A percentile compares a stretch with the other conserved stretches of the same genome.
phyloP scores from a whole-genome alignment of 164 flowering plant genomes.

The Berberis thunbergii region DNA sequence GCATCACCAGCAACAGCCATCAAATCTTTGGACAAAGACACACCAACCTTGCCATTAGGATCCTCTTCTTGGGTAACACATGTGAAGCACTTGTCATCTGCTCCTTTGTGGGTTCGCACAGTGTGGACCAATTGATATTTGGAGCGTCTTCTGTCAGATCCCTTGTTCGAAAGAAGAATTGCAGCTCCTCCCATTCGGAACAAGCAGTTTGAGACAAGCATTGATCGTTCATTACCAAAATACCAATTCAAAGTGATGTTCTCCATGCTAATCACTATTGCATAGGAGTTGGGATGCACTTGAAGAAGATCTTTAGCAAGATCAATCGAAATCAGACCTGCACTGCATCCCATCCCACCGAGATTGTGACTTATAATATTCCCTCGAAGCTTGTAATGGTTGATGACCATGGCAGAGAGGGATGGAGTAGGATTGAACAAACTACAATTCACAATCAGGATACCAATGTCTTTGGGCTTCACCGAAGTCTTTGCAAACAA shows the following conservation, averaged over 20 bases:
- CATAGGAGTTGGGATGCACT: not conserved
- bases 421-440: conserved; percentile 4
- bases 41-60: not conserved
- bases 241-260: conserved; percentile 7
- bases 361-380: conserved; percentile 18
- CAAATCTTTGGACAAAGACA: not conserved
- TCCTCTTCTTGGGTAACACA: conserved; percentile 3
- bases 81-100: not conserved
- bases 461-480: conserved; percentile 4
- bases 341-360: conserved; percentile 26
- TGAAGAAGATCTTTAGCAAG: conserved; percentile 11
- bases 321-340: conserved; percentile 7
- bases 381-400: conserved; percentile 19
- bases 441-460: no score
- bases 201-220: no score
- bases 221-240: conserved; percentile 18
- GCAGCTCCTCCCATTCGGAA: conserved; percentile 23
- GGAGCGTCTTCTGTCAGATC: not conserved
- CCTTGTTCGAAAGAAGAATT: conserved; percentile 1
- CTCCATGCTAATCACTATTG: conserved; percentile 4
- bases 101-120: not conserved
- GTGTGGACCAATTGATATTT: conserved; percentile 2
- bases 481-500: conserved; percentile 6
- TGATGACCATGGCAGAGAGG: conserved; percentile 17
- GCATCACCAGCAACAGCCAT: conserved; percentile 2